A percentile compares a stretch with the other conserved stretches of the same genome.
These are phyloP conservation scores for Sporisorium iseilematis-ciliati DNA, from an alignment of 1,284 basidiomycete species.

Conservation along the genomic window DNA sequence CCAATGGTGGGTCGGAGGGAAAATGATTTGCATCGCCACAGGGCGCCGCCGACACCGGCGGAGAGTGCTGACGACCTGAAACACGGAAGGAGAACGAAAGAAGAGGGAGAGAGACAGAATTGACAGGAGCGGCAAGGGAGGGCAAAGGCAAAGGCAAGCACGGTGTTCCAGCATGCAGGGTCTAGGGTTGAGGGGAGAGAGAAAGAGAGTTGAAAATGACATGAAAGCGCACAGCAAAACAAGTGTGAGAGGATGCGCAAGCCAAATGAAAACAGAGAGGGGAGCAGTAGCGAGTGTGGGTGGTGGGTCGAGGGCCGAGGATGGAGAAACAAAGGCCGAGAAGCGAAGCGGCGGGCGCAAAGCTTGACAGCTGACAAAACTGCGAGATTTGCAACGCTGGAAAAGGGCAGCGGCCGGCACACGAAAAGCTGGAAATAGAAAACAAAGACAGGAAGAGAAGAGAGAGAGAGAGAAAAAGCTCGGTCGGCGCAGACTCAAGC, in stretches of 20 bases:
- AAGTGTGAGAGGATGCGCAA: not conserved
- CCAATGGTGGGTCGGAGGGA: conserved; percentile 10
- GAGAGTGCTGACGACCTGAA: not conserved
- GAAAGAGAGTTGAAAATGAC: too few species aligned
- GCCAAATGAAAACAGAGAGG: not conserved
- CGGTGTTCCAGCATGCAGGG: not conserved
- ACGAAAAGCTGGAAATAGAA: not conserved
- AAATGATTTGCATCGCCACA: conserved; percentile 6
- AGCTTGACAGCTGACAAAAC: conserved; percentile 38
- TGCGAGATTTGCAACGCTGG: too few species aligned
- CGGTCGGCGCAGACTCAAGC: conserved; percentile 25
- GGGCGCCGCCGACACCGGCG: conserved; percentile 6
- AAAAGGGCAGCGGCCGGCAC: too few species aligned
- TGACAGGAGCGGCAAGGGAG: too few species aligned
- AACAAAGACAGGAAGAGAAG: not conserved
- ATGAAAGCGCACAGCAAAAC: not conserved
- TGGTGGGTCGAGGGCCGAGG: conserved; percentile 7
- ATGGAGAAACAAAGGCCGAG: not conserved
- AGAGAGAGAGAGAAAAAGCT: not conserved
- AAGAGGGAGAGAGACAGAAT: too few species aligned
- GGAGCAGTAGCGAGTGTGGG: not conserved
- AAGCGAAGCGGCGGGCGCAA: conserved; percentile 22
- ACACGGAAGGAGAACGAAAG: too few species aligned
- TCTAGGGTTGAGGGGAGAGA: conserved; percentile 7
- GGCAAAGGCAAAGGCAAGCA: not conserved